phyloP scores from a whole-genome alignment of 495 filamentous ascomycete genomes.

The Tuber indicum region DNA sequence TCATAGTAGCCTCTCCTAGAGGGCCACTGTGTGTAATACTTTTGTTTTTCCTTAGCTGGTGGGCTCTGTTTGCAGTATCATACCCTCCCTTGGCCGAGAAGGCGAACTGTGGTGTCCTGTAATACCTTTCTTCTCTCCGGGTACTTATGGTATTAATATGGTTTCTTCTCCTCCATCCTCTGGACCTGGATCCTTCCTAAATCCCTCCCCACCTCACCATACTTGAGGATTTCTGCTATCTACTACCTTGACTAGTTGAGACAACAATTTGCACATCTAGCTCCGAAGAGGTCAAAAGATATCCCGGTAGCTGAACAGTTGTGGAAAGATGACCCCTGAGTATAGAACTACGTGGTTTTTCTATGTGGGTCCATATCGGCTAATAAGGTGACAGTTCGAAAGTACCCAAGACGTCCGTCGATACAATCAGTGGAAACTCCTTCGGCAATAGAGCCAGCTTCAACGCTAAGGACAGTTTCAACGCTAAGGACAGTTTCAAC shows the following conservation, averaged over 20 bases:
- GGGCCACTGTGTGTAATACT: not conserved
- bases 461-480: too few species aligned
- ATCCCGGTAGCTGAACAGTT: not conserved
- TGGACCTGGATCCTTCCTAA: not conserved
- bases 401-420: too few species aligned
- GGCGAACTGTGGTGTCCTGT: too few species aligned
- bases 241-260: too few species aligned
- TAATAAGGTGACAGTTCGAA: not conserved
- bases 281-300: not conserved
- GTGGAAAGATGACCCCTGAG: not conserved
- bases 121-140: too few species aligned
- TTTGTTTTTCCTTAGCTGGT: not conserved
- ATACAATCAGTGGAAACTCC: too few species aligned
- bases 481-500: too few species aligned
- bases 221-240: too few species aligned
- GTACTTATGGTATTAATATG: not conserved
- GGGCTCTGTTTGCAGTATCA: not conserved
- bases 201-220: not conserved
- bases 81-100: not conserved
- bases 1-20: not conserved
- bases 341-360: not conserved
- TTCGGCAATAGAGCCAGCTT: too few species aligned
- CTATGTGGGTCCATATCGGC: not conserved
- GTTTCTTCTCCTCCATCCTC: too few species aligned
- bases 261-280: not conserved